Conservation (phyloP, 768 basidiomycete genomes). For the Tylopilus subfusipes region DNA sequence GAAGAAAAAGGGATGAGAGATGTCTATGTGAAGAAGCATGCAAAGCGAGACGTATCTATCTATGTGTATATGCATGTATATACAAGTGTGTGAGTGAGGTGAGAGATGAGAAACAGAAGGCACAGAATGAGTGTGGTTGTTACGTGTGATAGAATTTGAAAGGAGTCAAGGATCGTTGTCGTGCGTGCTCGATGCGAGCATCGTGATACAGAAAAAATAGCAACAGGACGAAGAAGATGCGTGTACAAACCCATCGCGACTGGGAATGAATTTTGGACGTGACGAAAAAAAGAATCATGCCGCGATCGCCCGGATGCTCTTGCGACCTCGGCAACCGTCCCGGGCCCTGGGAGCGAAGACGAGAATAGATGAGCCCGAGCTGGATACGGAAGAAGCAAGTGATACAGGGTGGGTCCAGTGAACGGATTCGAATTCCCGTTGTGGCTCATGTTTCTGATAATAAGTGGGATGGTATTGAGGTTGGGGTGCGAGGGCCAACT, state of each 20-base stretch:
- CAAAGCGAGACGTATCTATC: conserved; percentile 27
- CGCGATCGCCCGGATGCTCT: conserved; percentile 5
- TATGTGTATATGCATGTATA: conserved; percentile 38
- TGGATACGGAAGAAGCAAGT: conserved; percentile 19
- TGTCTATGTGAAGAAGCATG: conserved; percentile 31
- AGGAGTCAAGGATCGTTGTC: conserved; percentile 21
- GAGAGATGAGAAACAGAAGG: conserved; percentile 9
- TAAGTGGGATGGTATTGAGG: conserved; percentile 16
- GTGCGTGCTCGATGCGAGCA: conserved; percentile 20
- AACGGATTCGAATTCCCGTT: conserved; percentile 2
- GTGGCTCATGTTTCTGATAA: conserved; percentile 15
- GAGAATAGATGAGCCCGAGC: conserved; percentile 28
- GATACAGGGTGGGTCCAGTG: conserved; percentile 22
- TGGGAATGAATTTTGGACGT: conserved; percentile 7
- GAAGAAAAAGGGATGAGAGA: conserved; percentile 10
- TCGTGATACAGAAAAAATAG: conserved; percentile 9
- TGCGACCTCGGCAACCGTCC: conserved; percentile 16
- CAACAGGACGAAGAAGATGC: conserved; percentile 5
- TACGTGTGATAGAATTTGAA: conserved; percentile 8
- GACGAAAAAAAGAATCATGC: conserved; percentile 13
- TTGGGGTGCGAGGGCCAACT: conserved; percentile 17
- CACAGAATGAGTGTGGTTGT: conserved; percentile 26
- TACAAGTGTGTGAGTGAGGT: conserved; percentile 32
- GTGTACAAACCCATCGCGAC: conserved; percentile 17
- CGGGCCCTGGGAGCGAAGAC: conserved; percentile 28